Base-by-base conservation (phyloP, 805 yeast species). In the Yarrowia sp. region DNA sequence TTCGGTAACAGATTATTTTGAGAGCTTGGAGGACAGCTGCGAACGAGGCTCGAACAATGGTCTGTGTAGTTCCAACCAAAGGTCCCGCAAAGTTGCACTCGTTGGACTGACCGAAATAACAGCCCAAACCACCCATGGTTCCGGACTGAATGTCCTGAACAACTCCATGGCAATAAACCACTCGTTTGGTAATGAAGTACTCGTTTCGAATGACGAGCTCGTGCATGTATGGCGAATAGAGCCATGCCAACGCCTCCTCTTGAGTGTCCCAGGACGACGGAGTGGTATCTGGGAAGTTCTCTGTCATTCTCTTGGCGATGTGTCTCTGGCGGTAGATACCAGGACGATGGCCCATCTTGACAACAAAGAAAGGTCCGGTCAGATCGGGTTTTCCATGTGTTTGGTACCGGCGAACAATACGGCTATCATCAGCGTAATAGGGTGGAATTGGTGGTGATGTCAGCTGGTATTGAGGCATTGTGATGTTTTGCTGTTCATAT, bases 61-160 rank as follows among this genome's bases (percentile, higher is more conserved):
- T 33, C 8, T 49, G 56, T 3, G 3, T 8, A 2, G 17, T 19
- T 7, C 56, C 56, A 16, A 32, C 28, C 10, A 49, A 14, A 16
- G 56, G 56, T 14, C 56, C 56, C 2, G 56, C 21, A 10, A 32
- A 49, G 40, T 49, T 49, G 56, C 56, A 49, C 11, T 49, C 38
- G 28, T 49, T 32, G 14, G 28, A 21, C 40, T 21, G 38, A 8
- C 56, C 56, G 21, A 49, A 49, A 14, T 49, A 33, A 9, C 38
- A 32, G 30, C 56, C 56, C 3, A 49, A 12, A 3, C 56, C 56
- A 9, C 19, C 40, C 40, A 48, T 48, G 4, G 36, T 10, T 12
- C 52, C 52, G 17, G 24, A 28, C 11, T 30, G 52, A 28, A 48
- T 17, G 12, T 30, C 36, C 11, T 17, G 19, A 4, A 48, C 4